A percentile compares a stretch with the other conserved stretches of the same genome.
Conservation (phyloP, 2,329 filamentous ascomycete genomes). For the Xenoacremonium recifei region DNA sequence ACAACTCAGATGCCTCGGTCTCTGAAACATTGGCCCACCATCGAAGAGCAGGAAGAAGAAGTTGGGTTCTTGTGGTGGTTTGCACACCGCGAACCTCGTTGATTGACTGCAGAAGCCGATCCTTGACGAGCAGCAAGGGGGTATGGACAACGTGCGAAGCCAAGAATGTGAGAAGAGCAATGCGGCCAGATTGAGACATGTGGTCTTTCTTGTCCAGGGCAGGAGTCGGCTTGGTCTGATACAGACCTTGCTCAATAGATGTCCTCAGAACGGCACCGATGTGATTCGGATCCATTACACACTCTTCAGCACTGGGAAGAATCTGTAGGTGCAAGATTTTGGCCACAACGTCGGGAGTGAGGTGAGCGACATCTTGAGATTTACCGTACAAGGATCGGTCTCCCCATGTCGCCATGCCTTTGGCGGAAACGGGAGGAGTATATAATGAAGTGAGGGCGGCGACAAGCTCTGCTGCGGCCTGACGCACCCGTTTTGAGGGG, state of each 20-base stretch:
- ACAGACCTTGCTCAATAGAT: constrained; percentile 40
- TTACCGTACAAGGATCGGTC: constrained; percentile 64
- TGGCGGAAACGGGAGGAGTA: constrained; percentile 31
- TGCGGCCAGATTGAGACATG: constrained; percentile 59
- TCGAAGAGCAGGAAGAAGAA: constrained; percentile 72
- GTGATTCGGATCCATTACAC: constrained; percentile 73
- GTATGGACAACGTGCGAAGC: constrained; percentile 69
- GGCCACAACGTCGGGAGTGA: constrained; percentile 56
- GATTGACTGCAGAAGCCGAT: constrained; percentile 68
- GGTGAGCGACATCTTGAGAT: constrained; percentile 51
- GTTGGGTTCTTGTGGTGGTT: constrained; percentile 65
- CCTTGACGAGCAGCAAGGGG: constrained; percentile 67
- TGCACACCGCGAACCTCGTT: constrained; percentile 72
- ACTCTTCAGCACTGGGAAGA: constrained; percentile 80
- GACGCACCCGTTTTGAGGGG: constrained; percentile 71
- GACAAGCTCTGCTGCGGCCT: constrained; percentile 69
- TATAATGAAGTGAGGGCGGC: constrained; percentile 54
- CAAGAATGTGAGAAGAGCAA: constrained; percentile 68
- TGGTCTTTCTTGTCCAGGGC: constrained; percentile 52
- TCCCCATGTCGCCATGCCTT: constrained; percentile 56
- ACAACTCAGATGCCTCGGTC: constrained; percentile 46
- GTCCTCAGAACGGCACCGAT: constrained; percentile 60
- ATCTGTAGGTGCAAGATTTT: constrained; percentile 66
- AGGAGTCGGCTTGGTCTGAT: constrained; percentile 29
- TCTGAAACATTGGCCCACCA: constrained; percentile 62